phyloP scores from a whole-genome alignment of 225 moss, liverwort and hornwort genomes.

The Marchantia paleacea region DNA sequence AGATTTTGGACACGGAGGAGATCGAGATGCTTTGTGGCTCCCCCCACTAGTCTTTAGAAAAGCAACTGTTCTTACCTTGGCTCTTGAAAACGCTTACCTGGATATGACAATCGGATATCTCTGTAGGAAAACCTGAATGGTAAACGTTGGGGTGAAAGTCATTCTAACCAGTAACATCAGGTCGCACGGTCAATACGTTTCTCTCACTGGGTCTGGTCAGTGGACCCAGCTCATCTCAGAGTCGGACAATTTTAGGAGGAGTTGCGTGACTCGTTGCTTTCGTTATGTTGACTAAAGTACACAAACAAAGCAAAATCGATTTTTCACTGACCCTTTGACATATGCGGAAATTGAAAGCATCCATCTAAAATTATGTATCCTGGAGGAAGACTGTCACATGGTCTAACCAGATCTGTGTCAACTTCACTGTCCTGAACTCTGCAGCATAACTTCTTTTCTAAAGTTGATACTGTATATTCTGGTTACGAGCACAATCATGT shows the following conservation, averaged over 20 bases:
- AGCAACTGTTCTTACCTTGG: not conserved
- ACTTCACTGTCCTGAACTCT: no score
- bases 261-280: not conserved
- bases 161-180: not conserved
- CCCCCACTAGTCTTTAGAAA: not conserved
- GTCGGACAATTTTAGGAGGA: not conserved
- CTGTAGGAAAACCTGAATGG: not conserved
- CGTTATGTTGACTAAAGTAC: not conserved
- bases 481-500: no score
- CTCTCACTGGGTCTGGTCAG: not conserved
- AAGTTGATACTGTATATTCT: no score
- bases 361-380: no score
- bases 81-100: not conserved
- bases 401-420: no score
- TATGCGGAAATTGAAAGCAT: no score
- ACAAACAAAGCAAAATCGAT: not conserved
- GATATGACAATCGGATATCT: not conserved
- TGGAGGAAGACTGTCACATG: no score
- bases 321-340: no score
- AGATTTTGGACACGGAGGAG: not conserved
- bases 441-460: no score
- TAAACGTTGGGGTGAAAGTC: not conserved
- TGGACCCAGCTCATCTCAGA: not conserved
- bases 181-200: not conserved
- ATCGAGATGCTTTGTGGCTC: not conserved